Evolutionary conservation across 805 yeast genomes (phyloP), one percentile per base, ranked within the genome.

Genomic region (Kuraishia borneana): DNA sequence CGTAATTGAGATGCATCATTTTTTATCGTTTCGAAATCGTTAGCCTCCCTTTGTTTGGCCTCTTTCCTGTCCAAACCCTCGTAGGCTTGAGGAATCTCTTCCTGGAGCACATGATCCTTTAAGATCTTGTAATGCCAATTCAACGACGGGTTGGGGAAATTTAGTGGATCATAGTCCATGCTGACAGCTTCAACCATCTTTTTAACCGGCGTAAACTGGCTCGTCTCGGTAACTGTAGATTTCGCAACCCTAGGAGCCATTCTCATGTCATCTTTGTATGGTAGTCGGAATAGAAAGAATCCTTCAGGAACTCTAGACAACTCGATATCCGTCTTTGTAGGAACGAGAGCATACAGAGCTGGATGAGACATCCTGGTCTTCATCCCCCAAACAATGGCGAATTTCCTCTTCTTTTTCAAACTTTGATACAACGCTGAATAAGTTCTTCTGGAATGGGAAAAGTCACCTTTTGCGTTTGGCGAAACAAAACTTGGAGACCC

Each of bases 201-300:
- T 36, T 53, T 49, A 35, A 37, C 42, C 35, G 41, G 45, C 5
- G 44, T 42, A 9, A 58, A 35, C 6, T 35, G 41, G 26, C 41
- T 53, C 25, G 41, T 51, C 10, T 38, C 40, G 18, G 18, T 21
- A 3, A 26, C 21, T 1, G 31, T 44, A 37, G 20, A 54, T 54
- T 1, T 50, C 42, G 18, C 50, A 39, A 9, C 35, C 33, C 5
- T 42, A 0, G 96, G 96, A 3, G 73, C 52, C 22, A 69, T 63
- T 34, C 96, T 61, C 3, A 85, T 54, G 49, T 84, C 89, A 43
- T 85, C 94, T 12, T 72, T 55, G 62, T 70, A 81, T 1, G 97
- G 96, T 17, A 83, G 44, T 21, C 67, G 63, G 6, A 81, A 64
- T 36, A 87, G 51, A 32, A 78, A 74, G 40, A 89, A 70, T 0